Base-by-base conservation (phyloP, 2,329 filamentous ascomycete species). In the Paraphoma chrysanthemicola region DNA sequence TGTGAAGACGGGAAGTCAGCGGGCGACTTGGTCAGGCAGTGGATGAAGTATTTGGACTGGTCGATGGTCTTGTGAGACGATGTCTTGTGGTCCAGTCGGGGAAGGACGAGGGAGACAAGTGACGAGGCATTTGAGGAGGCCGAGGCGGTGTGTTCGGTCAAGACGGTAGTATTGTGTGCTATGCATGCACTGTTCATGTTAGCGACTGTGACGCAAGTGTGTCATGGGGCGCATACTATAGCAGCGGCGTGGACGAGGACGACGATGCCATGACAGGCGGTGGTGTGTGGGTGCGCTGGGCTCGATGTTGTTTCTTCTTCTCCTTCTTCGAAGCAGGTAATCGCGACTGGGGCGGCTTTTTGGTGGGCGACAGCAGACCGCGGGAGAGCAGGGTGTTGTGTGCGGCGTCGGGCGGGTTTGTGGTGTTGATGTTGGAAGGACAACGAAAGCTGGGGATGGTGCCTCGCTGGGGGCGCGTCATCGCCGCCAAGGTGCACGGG, bases 1-100 rank as follows among this genome's bases (percentile, higher is more conserved):
- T 72, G 64, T 53, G 73, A 62, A 58, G 71, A 72, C 54, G 81
- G 81, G 71, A 89, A 86, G 68, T 86, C 86, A 3, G 88, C 89
- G 9, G 92, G 89, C 0, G 92, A 88, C 73, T 95, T 91, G 71
- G 93, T 87, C 73, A 98, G 90, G 83, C 96, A 97, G 84, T 99
- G 94, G 78, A 98, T 95, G 83, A 95, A 92, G 77, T 96, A 89
- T 57, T 89, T 83, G 79, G 93, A 91, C 78, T 97, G 93, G 41
- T 92, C 96, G 81, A 96, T 97, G 52, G 94, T 98, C 64, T 96
- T 87, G 80, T 97, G 97, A 73, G 96, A 88, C 1, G 93, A 84
- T 30, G 85, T 81, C 62, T 83, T 80, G 81, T 99, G 95, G 53
- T 85, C 84, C 82, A 99, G 96, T 78, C 97, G 97, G 56, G 96